Base-by-base conservation (phyloP, 2,329 filamentous ascomycete genomes). In the Lecanosticta acicola region DNA sequence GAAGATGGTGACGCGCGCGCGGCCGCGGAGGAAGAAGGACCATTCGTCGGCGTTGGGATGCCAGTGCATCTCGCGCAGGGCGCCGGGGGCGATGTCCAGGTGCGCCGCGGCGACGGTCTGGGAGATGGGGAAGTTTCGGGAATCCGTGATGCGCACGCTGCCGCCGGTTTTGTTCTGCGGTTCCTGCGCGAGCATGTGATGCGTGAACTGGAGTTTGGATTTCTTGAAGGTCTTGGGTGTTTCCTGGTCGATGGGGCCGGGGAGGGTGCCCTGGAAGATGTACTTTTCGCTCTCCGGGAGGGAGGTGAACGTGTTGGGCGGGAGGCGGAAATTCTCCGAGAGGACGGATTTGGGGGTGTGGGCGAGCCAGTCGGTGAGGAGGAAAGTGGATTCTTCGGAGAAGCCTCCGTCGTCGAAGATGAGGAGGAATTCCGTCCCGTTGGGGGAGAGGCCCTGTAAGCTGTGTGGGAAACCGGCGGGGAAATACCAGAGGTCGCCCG, bases 401-500 rank as follows among this genome's bases (percentile, higher is more conserved):
- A 81, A 81, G 47, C 66, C 68, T 8, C 78, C 78, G 43, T 78
- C 71, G 48, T 82, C 78, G 50, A 81, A 82, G 37, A 84, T 71
- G 32, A 84, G 70, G 1, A 84, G 68, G 57, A 84, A 84, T 49
- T 83, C 79, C 1, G 76, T 79, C 20, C 80, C 85, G 37, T 54
- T 54, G 19, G 76, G 71, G 35, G 78, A 75, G 1, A 89, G 69
- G 0, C 83, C 85, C 65, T 89, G 85, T 1, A 90, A 76, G 0
- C 83, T 87, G 64, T 90, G 85, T 9, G 85, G 85, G 26, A 88
- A 77, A 4, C 85, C 85, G 9, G 81, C 80, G 17, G 85, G 85
- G 68, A 90, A 90, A 59, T 87, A 90, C 85, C 84, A 90, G 4
- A 90, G 66, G 58, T 90, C 86, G 3, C 86, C 86, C 59, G 85